These are phyloP conservation scores for barrel medic (Medicago truncatula) DNA, from an alignment of 306 rosid species.

Conservation along the genomic window MtrunA17r5.0-ANR NC_053042.1:50533501-50534000, in stretches of 20 bases:
- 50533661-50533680: conserved; percentile 29
- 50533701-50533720: conserved; percentile 33
- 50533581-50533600: background rate
- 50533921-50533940: no score
- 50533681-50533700: conserved; percentile 33
- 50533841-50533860: background rate
- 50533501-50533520: conserved; percentile 21
- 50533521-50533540: background rate
- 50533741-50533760: conserved; percentile 43
- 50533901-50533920: no score
- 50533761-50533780: conserved; percentile 50
- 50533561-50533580: conserved; percentile 5
- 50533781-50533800: conserved; percentile 12
- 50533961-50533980: no score
- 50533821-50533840: background rate
- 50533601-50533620: background rate
- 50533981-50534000: no score
- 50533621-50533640: background rate
- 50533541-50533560: conserved; percentile 3
- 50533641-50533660: background rate
- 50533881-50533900: no score
- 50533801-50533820: no score
- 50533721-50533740: background rate
- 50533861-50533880: no score
- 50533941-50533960: no score